Evolutionary conservation across 495 filamentous ascomycete species (phyloP), one percentile per base, ranked within the genome.

Genomic region (Venustampulla echinocandica): DNA sequence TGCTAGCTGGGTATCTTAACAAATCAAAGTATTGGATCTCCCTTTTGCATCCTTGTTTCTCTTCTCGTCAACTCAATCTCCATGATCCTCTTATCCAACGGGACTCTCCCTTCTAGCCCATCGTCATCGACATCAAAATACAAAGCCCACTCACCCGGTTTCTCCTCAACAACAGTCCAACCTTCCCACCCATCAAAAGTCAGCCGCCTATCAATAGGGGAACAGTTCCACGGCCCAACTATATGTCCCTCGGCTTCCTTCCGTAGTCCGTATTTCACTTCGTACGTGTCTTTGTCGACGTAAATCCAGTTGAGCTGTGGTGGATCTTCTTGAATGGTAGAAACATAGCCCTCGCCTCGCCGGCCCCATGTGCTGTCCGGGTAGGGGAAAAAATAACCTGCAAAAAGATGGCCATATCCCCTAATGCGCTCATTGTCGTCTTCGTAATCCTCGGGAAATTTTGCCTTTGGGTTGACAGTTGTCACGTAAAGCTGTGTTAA

Each of bases 221-320:
- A 77, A 63, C 72, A 75, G 50, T 71, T 65, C 74, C 75, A 81
- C 0, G 77, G 75, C 9, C 76, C 76, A 30, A 75, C 62, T 6
- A 68, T 54, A 50, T 80, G 69, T 7, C 59, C 62, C 28, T 69
- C 60, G 0, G 67, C 66, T 39, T 54, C 65, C 18, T 43, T 64
- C 23, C 69, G 66, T 2, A 68, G 62, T 0, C 75, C 77, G 50
- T 79, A 74, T 48, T 70, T 70, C 32, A 81, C 61, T 53, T 75
- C 58, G 44, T 69, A 63, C 22, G 65, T 77, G 51, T 74, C 72
- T 49, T 71, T 68, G 63, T 80, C 75, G 47, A 76, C 69, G 46
- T 75, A 82, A 10, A 82, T 73, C 78, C 78, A 82, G 64, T 80
- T 77, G 21, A 82, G 69, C 66, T 74, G 69, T 14, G 78, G 78